Base-by-base conservation (phyloP, 345 rosid species). In the Excoecaria agallocha region DNA sequence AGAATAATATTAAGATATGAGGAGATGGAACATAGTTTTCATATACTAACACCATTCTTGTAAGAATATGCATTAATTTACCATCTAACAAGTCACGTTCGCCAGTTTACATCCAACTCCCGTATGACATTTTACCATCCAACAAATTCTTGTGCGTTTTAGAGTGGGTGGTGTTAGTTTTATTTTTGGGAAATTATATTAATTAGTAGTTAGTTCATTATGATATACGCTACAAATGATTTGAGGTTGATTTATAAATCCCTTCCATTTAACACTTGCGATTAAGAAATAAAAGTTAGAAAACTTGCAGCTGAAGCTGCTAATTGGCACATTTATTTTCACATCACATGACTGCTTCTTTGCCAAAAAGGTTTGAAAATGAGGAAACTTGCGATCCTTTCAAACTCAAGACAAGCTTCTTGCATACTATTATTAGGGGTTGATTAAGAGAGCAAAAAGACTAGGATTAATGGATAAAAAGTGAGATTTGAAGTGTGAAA, bases 221-320 rank as follows among this genome's bases (percentile, higher is more conserved):
- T 30, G 30, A 30, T 30, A 30, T 30, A 30, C 48, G 10, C 48
- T 43, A 43, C 8, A n/a, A 62, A 8, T 38, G 54, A 66, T 20
- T 20, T 66, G 3, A 19, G 20, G 15, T 12, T 22, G 25, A 66
- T 41, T 41, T 4, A 43, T 43, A 4, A 6, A 6, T 43, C 0
- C 5, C 58, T 54, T 54, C 20, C 58, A 54, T 2, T 54, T 54
- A 54, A 55, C 59, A 55, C 30, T 55, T 55, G 24, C 59, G n/a
- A 6, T 6, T 6, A 43, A 6, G 1, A 43, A 43, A 43, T 55
- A 55, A 55, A 55, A 52, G 46, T 10, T 17, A 19, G 30, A 19
- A 60, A 12, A 56, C 75, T 37, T 72, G 24, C n/a, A 7, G 68
- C 38, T 1, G 59, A 72, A 72, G 75, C 48, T 72, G 22, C 49